phyloP scores from a whole-genome alignment of 768 basidiomycete species.

The Sarcodon aspratus region DNA sequence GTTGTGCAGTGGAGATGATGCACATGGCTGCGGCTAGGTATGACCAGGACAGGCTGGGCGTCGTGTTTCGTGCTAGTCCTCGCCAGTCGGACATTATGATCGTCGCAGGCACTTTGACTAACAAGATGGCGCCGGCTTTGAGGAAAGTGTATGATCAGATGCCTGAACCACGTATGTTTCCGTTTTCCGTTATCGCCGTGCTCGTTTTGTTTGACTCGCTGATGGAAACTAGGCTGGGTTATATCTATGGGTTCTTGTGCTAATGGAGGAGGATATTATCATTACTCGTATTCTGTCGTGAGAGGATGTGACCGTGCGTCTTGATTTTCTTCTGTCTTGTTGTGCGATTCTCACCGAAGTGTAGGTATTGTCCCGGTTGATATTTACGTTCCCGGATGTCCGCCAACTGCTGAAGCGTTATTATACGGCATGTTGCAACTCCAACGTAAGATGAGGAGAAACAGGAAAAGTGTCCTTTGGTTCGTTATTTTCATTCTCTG shows the following conservation, averaged over 20 bases:
- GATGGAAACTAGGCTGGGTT: conserved; percentile 66
- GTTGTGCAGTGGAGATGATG: conserved; percentile 99
- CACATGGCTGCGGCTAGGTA: conserved; percentile 99
- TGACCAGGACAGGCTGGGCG: conserved; percentile 94
- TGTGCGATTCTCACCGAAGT: neutral
- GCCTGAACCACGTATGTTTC: conserved; percentile 81
- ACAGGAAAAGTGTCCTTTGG: conserved; percentile 83
- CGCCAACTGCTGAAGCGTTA: conserved; percentile 92
- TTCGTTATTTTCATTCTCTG: conserved; percentile 19
- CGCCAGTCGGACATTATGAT: conserved; percentile 98
- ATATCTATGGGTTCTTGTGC: conserved; percentile 99
- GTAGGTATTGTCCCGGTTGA: conserved; percentile 94
- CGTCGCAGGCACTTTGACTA: conserved; percentile 96
- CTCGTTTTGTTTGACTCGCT: neutral
- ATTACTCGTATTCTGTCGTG: conserved; percentile 98
- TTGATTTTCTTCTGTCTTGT: conserved; percentile 3
- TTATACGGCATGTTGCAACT: conserved; percentile 95
- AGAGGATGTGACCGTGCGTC: conserved; percentile 89
- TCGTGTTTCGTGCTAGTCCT: conserved; percentile 98
- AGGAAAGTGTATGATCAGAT: conserved; percentile 97
- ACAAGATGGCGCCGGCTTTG: conserved; percentile 99
- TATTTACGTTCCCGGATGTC: conserved; percentile 95
- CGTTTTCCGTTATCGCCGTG: neutral
- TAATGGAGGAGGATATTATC: conserved; percentile 95
- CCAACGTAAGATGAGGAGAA: conserved; percentile 91